Evolutionary conservation across 495 filamentous ascomycete genomes (phyloP), one percentile per base, ranked within the genome.

Genomic region (Copromyces sp.): DNA sequence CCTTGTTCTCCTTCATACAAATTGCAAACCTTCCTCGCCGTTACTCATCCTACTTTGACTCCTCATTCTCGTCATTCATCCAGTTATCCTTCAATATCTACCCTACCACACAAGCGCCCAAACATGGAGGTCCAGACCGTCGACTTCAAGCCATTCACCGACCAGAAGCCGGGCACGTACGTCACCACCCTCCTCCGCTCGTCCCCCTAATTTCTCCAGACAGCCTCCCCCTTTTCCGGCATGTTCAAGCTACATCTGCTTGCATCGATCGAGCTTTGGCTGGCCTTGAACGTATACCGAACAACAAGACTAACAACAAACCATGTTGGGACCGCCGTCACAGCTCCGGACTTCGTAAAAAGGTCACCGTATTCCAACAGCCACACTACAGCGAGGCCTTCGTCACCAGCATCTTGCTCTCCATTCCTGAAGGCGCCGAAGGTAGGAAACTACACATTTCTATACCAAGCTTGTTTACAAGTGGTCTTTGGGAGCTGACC

Each of bases 131-230:
- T 93, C 81, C 87, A 92, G 81, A 91, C 88, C 16, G 90, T 96
- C 74, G 87, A 89, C 71, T 85, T 95, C 80, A 89, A 87, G 77
- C 89, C 94, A 72, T 97, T 93, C 81, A 87, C 90, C 37, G 95
- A 98, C 86, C 95, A 99, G 88, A 98, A 98, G 87, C 95, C 95
- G 72, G 95, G 95, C 89, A 98, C 96, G 95, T 98, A 91, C 82
- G 94, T 91, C 73, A 72, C 76, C 47, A 68, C 73, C 38, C 24
- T 37, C 44, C 70, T 71, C 73, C 70, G 73, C 72, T 76, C 73
- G 70, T 39, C 70, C 75, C 73, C 75, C 76, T 72, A 69, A 72
- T 79, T 72, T 72, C 76, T 77, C 77, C 72, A 78, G 72, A 76
- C 24, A 61, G 29, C 32, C 69, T 20, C 71, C 42, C 1, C 39